A percentile compares a stretch with the other conserved stretches of the same genome.
These are phyloP conservation scores for Solanum peruvianum DNA, from an alignment of 257 asterid genomes.

Conservation along the genomic window DNA sequence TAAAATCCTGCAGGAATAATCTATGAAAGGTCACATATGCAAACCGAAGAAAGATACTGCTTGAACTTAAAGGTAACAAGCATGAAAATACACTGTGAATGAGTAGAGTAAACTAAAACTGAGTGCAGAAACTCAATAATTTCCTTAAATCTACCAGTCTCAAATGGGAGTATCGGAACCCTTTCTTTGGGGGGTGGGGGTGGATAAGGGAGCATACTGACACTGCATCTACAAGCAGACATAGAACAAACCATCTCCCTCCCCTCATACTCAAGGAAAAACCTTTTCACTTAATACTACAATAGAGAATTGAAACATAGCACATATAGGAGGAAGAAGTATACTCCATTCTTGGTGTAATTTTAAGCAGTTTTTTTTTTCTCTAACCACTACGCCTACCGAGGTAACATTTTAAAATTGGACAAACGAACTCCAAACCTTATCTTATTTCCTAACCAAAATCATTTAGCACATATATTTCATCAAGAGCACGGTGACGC, in stretches of 20 bases:
- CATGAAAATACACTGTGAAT: neutral
- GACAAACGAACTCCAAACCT: neutral
- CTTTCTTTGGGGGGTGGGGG: neutral
- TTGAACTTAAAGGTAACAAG: neutral
- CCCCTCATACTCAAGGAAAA: neutral
- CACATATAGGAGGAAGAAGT: neutral
- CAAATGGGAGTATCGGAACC: neutral
- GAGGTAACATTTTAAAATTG: neutral
- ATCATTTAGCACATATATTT: neutral
- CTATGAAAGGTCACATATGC: neutral
- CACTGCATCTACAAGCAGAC: neutral
- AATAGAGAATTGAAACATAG: neutral
- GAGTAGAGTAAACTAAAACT: neutral
- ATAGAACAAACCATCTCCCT: neutral
- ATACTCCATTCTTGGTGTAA: neutral
- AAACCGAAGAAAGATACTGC: neutral
- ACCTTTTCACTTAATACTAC: neutral
- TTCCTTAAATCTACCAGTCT: neutral
- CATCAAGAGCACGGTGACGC: neutral
- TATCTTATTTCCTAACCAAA: neutral
- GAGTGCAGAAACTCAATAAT: neutral
- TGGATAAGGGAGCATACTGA: neutral
- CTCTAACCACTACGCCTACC: neutral
- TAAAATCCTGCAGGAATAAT: constrained; percentile 38
- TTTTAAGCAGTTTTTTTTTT: neutral